Evolutionary conservation across 2,329 filamentous ascomycete genomes (phyloP).

Genomic region (Phoma herbarum): DNA sequence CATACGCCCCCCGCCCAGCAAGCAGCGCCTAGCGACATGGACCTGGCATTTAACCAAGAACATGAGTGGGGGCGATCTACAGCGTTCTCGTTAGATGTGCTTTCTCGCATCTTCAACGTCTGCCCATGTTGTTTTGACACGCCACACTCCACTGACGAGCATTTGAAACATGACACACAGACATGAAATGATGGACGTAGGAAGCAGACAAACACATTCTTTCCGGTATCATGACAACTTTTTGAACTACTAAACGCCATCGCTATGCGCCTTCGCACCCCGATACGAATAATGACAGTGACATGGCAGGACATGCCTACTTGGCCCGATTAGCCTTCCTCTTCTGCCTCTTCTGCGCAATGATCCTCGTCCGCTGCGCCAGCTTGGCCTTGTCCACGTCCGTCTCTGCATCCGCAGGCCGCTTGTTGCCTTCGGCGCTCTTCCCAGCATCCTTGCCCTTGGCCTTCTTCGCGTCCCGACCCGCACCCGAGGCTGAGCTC

Average conservation of each 20-base stretch:
- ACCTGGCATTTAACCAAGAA: background rate
- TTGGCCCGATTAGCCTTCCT: constrained; percentile 68
- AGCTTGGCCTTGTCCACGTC: constrained; percentile 59
- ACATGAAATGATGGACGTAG: background rate
- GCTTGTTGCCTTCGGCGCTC: constrained; percentile 29
- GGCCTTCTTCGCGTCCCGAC: constrained; percentile 15
- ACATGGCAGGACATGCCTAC: constrained; percentile 17
- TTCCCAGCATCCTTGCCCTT: constrained; percentile 25
- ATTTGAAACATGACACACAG: background rate
- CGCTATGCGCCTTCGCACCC: constrained; percentile 15
- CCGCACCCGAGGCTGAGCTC: constrained; percentile 11
- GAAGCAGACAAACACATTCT: background rate
- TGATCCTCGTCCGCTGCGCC: constrained; percentile 76
- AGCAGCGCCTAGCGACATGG: background rate
- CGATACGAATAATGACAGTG: background rate
- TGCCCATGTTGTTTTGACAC: constrained; percentile 6
- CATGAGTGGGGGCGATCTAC: constrained; percentile 1
- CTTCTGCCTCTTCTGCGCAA: constrained; percentile 83
- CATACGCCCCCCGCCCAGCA: background rate
- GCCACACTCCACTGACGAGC: constrained; percentile 1
- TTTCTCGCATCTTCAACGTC: constrained; percentile 12
- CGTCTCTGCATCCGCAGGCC: constrained; percentile 20
- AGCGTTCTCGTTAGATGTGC: background rate
- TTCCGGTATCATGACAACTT: constrained; percentile 13
- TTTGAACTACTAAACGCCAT: constrained; percentile 17